These are phyloP conservation scores for Eimeria tenella DNA, from an alignment of 169 alveolate species.

Conservation along the genomic window DNA sequence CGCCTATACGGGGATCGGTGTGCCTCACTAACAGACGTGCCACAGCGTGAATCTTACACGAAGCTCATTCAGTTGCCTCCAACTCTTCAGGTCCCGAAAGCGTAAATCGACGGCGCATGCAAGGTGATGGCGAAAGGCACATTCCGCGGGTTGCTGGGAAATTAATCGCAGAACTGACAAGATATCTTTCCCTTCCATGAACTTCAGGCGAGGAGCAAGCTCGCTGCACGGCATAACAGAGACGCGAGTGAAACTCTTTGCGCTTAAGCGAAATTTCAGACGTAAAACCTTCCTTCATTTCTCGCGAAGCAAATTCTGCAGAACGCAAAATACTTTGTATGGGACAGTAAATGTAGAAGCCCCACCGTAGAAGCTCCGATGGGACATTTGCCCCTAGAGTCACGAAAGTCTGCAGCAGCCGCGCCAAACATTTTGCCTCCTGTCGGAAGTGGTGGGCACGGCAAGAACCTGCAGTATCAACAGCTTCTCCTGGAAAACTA, in stretches of 20 bases:
- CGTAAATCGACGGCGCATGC: slow-evolving; percentile 54
- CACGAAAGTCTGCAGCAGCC: slow-evolving; percentile 60
- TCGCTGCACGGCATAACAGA: background rate
- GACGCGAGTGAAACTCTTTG: background rate
- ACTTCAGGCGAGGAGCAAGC: slow-evolving; percentile 43
- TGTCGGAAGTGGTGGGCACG: slow-evolving; percentile 5
- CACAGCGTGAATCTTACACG: slow-evolving; percentile 20
- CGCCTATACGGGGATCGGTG: background rate
- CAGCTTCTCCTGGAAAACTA: background rate
- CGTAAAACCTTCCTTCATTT: background rate
- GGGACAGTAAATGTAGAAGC: background rate
- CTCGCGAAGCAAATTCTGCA: background rate
- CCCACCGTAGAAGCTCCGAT: slow-evolving; percentile 39
- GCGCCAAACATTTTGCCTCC: slow-evolving; percentile 52
- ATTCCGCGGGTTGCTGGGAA: background rate
- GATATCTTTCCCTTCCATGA: slow-evolving; percentile 19
- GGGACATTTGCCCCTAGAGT: slow-evolving; percentile 37
- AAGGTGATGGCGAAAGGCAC: slow-evolving; percentile 33
- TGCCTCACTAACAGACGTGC: background rate
- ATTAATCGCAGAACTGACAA: slow-evolving; percentile 15
- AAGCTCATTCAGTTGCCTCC: slow-evolving; percentile 32
- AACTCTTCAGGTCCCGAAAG: slow-evolving; percentile 59
- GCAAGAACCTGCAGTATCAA: background rate
- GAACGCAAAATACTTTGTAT: background rate
- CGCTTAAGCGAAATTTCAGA: background rate